Percentiles rank a stretch among this genome's conserved stretches.
Conservation (phyloP, 2,329 filamentous ascomycete genomes). For the Byssochlamys sp. region DNA sequence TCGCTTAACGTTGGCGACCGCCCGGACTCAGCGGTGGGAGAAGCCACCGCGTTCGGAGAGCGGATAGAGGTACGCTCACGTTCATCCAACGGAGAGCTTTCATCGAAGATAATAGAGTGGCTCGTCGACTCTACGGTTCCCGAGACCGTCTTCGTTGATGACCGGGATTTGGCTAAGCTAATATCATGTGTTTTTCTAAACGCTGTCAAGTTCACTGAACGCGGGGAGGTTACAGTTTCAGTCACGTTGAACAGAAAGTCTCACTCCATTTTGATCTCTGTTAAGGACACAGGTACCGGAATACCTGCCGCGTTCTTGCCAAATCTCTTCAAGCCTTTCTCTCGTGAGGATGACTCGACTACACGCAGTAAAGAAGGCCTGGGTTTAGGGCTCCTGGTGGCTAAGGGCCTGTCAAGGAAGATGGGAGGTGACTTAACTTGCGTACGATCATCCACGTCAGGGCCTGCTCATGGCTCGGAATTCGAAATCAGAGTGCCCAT, state of each 20-base stretch:
- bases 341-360: conserved; percentile 58
- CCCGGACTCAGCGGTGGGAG: conserved; percentile 38
- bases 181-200: conserved; percentile 57
- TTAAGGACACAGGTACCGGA: conserved; percentile 58
- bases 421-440: conserved; percentile 60
- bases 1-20: conserved; percentile 39
- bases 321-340: conserved; percentile 60
- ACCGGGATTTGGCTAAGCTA: conserved; percentile 54
- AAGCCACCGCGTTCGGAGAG: conserved; percentile 36
- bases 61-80: conserved; percentile 36
- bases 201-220: conserved; percentile 62
- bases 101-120: conserved; percentile 39
- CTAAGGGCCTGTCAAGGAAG: conserved; percentile 59
- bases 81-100: conserved; percentile 36
- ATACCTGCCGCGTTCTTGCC: conserved; percentile 58
- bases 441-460: conserved; percentile 52
- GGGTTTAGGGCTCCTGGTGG: conserved; percentile 60
- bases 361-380: conserved; percentile 59
- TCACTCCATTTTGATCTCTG: conserved; percentile 51
- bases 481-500: conserved; percentile 60
- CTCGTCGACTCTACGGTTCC: conserved; percentile 39
- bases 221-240: conserved; percentile 49
- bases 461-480: conserved; percentile 53
- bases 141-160: conserved; percentile 44
- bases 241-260: conserved; percentile 43